Evolutionary conservation across 768 basidiomycete species (phyloP), one percentile per base, ranked within the genome.

Genomic region (Tricholoma hemisulphureum): DNA sequence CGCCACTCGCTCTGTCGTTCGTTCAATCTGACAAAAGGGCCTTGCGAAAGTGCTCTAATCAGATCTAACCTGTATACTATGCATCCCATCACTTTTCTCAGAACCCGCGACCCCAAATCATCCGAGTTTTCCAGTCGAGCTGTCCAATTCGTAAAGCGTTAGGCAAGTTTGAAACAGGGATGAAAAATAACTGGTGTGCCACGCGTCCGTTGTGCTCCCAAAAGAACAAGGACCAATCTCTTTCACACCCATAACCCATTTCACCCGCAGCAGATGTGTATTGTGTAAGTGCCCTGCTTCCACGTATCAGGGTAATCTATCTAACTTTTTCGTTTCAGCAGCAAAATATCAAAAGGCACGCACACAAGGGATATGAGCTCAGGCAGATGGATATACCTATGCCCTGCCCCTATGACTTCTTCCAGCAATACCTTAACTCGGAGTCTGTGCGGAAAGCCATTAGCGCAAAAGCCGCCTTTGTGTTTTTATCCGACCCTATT

Each of bases 361-460:
- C 83, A 1, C 73, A 85, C 6, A 81, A 81, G 0, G 64, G 83
- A 61, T 72, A 75, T 9, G 85, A 88, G 58, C 62, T 76, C 0
- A 69, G 86, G 45, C 73, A 83, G 18, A 85, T 86, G 67, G 83
- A 79, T 39, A 71, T 77, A 1, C 75, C 80, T 0, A 75, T 78
- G 1, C 55, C 71, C 4, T 37, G 35, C 5, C 35, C 35, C 10
- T 87, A 86, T 68, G 78, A 83, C 41, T 84, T 77, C 58, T 86
- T 86, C 56, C 59, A 81, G 46, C 68, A 71, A 10, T 85, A 80
- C 59, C 69, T 87, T 20, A 61, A 56, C 1, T 65, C 67, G 18
- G 34, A 75, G 0, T 65, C 20, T 61, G 58, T 11, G 82, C 83
- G 59, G 49, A 60, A 23, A 79, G 81, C 63, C 55, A 87, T 88